Evolutionary conservation across 148 eudicot species (phyloP), one percentile per base, ranked within the genome.

Genomic region (Rhododendron vialii): DNA sequence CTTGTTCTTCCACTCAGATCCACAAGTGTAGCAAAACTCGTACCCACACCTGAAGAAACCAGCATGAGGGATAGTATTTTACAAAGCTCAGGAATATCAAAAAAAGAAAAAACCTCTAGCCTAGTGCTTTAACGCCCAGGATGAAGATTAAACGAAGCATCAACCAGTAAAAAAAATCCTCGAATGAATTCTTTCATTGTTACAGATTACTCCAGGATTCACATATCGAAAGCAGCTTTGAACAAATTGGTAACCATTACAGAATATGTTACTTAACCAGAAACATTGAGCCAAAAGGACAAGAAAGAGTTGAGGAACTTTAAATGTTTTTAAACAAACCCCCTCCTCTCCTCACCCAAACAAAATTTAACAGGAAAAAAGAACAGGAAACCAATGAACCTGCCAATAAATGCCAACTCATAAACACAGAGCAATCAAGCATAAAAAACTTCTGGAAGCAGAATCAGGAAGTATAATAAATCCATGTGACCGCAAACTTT

Each of bases 1-100:
- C 89, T 91, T 90, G 43, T 87, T 81, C 88, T 87, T 89, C 93
- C 93, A 90, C 80, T 82, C 86, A 5, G 92, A 86, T 87, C 93
- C 91, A 69, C 93, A 91, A 76, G 87, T 88, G 75, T 91, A 88
- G 88, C 93, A 91, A 57, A 91, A 91, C 80, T 90, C 89, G 22
- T 69, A 82, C 35, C 91, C 90, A 71, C 93, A 91, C 81, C 92
- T 91, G 82, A 18, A 55, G 63, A n/a, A 51, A 75, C 76, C 76
- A 71, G 36, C 76, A 4, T 30, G 18, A 71, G 3, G 38, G 38
- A 4, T 12, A 1, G 38, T 28, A 71, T 30, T 30, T 28, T 71
- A 69, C 14, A 2, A 71, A 71, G 20, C 38, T 30, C 38, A 14
- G 76, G 38, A 12, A 13, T 71, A 71, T 30, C 20, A 0, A 30